Conservation (phyloP, 305 asterid genomes). For the Andrographis paniculata region DNA sequence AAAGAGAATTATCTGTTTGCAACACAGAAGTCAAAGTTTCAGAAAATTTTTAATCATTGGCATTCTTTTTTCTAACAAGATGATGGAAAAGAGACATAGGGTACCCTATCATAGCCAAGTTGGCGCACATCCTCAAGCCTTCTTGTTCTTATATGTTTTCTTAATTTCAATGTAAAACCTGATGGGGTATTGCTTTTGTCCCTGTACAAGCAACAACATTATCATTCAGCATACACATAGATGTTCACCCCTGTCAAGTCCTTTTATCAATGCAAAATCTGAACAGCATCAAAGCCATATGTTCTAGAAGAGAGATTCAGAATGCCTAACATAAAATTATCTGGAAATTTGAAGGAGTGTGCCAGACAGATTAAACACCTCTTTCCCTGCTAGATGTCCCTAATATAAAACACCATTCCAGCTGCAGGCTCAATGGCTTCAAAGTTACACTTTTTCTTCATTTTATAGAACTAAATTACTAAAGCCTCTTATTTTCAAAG, state of each 20-base stretch:
- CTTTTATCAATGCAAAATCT: background rate
- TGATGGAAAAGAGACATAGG: slow-evolving; percentile 6
- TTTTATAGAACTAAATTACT: too few relatives aligned
- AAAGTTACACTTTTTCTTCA: too few relatives aligned
- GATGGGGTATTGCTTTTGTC: slow-evolving; percentile 98
- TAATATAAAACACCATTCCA: too few relatives aligned
- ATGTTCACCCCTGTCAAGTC: background rate
- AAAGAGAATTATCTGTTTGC: slow-evolving; percentile 69
- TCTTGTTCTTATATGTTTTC: slow-evolving; percentile 93
- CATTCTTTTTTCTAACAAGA: slow-evolving; percentile 5
- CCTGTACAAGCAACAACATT: slow-evolving; percentile 30
- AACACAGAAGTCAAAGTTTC: slow-evolving; percentile 14
- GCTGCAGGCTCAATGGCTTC: too few relatives aligned
- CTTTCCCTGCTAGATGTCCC: slow-evolving; percentile 7
- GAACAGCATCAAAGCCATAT: background rate
- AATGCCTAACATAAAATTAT: background rate
- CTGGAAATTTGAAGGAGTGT: background rate
- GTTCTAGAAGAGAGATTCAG: background rate
- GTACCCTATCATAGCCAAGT: slow-evolving; percentile 97
- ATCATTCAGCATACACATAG: background rate
- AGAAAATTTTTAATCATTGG: slow-evolving; percentile 13
- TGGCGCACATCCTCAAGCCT: slow-evolving; percentile 98
- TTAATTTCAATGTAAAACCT: slow-evolving; percentile 82
- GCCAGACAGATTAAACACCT: slow-evolving; percentile 3
- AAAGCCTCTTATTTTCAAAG: too few relatives aligned